A percentile compares a stretch with the other conserved stretches of the same genome.
Evolutionary conservation across 331 rosid genomes (phyloP).

Genomic region (Quercus tomentella): DNA sequence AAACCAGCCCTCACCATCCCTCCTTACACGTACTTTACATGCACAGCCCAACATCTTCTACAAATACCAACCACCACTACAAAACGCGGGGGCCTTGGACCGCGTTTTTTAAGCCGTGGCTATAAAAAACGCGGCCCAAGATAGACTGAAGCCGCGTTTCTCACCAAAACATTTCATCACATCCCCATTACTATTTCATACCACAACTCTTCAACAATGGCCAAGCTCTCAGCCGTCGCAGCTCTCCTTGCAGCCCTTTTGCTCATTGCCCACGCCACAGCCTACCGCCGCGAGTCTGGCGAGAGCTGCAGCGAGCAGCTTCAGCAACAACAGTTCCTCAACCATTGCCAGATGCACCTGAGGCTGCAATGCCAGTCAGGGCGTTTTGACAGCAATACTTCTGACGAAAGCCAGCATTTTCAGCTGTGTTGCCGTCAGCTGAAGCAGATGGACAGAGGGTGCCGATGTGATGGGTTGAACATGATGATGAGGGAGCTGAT

Average conservation of each 20-base stretch:
- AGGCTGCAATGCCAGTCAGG: not conserved
- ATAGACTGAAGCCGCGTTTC: no score
- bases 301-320: slow-evolving; percentile 1
- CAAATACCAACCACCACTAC: slow-evolving; percentile 25
- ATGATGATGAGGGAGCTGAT: not conserved
- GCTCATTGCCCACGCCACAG: slow-evolving; percentile 1
- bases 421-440: slow-evolving; percentile 23
- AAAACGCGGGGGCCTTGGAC: no score
- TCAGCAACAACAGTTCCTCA: not conserved
- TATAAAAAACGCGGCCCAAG: no score
- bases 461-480: slow-evolving; percentile 37
- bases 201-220: slow-evolving; percentile 16
- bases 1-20: not conserved
- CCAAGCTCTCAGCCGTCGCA: slow-evolving; percentile 4
- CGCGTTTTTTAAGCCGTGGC: no score
- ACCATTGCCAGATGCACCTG: not conserved
- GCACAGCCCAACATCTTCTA: slow-evolving; percentile 15
- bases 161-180: not conserved
- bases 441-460: not conserved
- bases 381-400: not conserved
- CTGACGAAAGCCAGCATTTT: not conserved
- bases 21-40: slow-evolving; percentile 39
- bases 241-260: slow-evolving; percentile 2
- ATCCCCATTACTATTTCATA: not conserved
- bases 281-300: not conserved